Evolutionary conservation across 75 land plant species (phyloP).

Genomic region (Azolla pinnata): DNA sequence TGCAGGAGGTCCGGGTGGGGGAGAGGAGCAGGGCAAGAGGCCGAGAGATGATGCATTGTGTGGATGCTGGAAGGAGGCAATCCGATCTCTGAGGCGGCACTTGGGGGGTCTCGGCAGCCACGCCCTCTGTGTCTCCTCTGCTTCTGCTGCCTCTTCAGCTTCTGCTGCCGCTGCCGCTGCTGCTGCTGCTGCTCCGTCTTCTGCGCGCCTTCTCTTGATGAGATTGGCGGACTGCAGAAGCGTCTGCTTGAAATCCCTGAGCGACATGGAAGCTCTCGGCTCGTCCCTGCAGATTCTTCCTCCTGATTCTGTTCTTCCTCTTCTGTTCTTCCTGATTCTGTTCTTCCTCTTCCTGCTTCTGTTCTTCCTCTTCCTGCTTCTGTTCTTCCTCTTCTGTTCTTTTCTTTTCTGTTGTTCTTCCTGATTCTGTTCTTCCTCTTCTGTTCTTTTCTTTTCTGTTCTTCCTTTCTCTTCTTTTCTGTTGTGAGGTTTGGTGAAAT

Average conservation of each 20-base stretch:
- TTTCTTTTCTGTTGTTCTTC: background rate
- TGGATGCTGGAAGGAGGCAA: conserved; percentile 3
- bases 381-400: background rate
- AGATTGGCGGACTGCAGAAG: background rate
- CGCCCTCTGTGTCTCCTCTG: background rate
- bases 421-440: background rate
- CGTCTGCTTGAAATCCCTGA: conserved; percentile 13
- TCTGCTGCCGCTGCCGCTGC: background rate
- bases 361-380: background rate
- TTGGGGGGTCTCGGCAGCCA: conserved; percentile 1
- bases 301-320: background rate
- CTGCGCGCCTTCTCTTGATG: background rate
- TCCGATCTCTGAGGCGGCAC: background rate
- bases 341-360: background rate
- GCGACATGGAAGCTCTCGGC: too few relatives aligned
- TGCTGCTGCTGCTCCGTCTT: background rate
- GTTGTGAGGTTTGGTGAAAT: too few relatives aligned
- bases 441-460: background rate
- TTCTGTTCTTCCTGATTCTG: background rate
- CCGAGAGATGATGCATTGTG: conserved; percentile 3
- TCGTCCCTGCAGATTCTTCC: too few relatives aligned
- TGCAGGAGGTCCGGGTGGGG: conserved; percentile 6
- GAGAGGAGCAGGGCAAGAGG: conserved; percentile 12
- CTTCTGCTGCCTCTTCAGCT: background rate
- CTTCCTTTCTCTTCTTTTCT: background rate